phyloP scores from a whole-genome alignment of 768 basidiomycete species.

The Pulveroboletus sp. region DNA sequence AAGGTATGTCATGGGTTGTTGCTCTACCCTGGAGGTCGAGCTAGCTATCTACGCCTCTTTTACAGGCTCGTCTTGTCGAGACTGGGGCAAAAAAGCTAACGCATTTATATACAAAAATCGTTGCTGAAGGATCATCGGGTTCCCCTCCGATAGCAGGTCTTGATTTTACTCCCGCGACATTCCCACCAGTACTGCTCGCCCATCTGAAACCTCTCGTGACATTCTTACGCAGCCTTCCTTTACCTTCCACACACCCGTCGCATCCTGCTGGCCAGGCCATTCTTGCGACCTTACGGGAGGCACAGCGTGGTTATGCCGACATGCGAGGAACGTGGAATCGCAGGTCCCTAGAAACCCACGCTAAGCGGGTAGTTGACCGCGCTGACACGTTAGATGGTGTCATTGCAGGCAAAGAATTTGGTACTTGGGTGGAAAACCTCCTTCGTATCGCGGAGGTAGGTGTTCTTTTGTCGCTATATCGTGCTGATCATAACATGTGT shows the following conservation, averaged over 20 bases:
- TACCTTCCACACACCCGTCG: constrained; percentile 78
- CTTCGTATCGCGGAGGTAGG: constrained; percentile 63
- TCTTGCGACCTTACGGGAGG: constrained; percentile 61
- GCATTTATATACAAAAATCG: constrained; percentile 79
- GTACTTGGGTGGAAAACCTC: constrained; percentile 63
- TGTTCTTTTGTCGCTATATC: not conserved
- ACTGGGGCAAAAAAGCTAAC: constrained; percentile 79
- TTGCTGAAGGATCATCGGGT: constrained; percentile 82
- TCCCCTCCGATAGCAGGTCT: constrained; percentile 58
- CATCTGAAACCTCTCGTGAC: constrained; percentile 59
- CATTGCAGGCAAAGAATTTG: constrained; percentile 63
- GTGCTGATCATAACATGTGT: not conserved
- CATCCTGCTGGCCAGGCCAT: constrained; percentile 71
- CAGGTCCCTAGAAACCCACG: constrained; percentile 70
- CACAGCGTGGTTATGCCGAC: constrained; percentile 78
- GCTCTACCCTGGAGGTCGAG: not conserved
- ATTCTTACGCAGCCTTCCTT: constrained; percentile 66
- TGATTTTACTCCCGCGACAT: constrained; percentile 49
- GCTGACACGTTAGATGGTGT: constrained; percentile 67
- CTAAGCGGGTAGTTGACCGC: constrained; percentile 62
- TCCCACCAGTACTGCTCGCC: constrained; percentile 48
- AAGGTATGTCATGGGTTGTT: constrained; percentile 35
- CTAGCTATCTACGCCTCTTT: not conserved
- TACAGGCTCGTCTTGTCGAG: constrained; percentile 67
- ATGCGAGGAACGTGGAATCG: constrained; percentile 79